These are phyloP conservation scores for Termitomyces sp. DNA, from an alignment of 1,284 basidiomycete species.

Conservation along the genomic window DNA sequence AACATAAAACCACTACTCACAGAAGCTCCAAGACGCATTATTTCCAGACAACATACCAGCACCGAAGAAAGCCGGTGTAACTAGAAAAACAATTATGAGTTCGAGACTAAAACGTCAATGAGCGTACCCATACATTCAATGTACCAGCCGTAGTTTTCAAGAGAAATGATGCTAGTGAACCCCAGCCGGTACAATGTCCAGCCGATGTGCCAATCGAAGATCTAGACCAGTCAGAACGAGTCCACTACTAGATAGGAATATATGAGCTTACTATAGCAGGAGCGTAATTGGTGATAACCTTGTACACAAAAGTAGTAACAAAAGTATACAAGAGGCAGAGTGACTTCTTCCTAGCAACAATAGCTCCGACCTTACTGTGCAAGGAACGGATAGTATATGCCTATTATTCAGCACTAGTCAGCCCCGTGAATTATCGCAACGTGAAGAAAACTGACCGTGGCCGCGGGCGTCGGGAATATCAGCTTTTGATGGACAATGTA, in stretches of 20 bases:
- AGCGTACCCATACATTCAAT: constrained; percentile 36
- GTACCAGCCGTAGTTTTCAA: constrained; percentile 56
- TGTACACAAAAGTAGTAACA: constrained; percentile 43
- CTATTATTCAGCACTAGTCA: constrained; percentile 16
- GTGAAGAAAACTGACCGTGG: constrained; percentile 39
- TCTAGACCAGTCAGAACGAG: constrained; percentile 20
- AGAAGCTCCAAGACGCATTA: constrained; percentile 64
- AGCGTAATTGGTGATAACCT: constrained; percentile 56
- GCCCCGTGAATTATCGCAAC: background rate
- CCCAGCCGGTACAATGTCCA: constrained; percentile 61
- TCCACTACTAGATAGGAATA: background rate
- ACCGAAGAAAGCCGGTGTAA: constrained; percentile 66
- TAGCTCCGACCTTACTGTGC: constrained; percentile 49
- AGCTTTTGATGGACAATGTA: constrained; percentile 67
- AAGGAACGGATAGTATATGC: constrained; percentile 62
- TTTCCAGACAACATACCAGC: constrained; percentile 64
- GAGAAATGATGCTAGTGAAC: constrained; percentile 52
- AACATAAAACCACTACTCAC: constrained; percentile 23
- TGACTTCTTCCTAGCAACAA: constrained; percentile 54
- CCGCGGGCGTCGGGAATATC: constrained; percentile 66
- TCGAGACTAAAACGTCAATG: constrained; percentile 1
- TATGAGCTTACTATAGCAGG: constrained; percentile 41
- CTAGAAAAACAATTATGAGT: constrained; percentile 23
- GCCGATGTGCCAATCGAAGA: constrained; percentile 67
- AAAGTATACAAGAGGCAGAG: constrained; percentile 48